These are phyloP conservation scores for Paulownia fortunei DNA, from an alignment of 257 asterid genomes.

Conservation along the genomic window DNA sequence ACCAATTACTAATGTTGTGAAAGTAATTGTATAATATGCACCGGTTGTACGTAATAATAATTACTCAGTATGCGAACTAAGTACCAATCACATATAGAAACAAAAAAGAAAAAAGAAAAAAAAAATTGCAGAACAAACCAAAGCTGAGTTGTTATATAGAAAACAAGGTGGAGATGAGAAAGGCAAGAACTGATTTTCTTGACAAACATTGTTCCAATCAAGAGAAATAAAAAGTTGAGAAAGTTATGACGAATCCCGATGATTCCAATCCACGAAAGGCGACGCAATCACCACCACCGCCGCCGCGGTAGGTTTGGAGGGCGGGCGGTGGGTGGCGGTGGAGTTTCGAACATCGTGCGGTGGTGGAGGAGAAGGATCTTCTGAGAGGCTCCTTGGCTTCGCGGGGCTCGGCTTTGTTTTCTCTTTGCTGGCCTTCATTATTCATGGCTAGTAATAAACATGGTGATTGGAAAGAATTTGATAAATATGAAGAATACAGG, in stretches of 20 bases:
- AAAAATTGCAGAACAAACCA: background rate
- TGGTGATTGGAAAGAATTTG: too few species aligned
- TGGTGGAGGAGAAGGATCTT: too few species aligned
- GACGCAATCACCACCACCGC: slow-evolving; percentile 16
- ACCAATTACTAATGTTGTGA: too few species aligned
- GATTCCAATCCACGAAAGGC: slow-evolving; percentile 22
- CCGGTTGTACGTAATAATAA: background rate
- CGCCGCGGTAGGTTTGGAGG: slow-evolving; percentile 47
- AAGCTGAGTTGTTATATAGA: background rate
- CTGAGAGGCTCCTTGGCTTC: slow-evolving; percentile 44
- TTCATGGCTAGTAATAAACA: too few species aligned
- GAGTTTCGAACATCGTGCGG: too few species aligned
- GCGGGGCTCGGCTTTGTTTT: slow-evolving; percentile 50
- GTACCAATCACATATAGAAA: too few species aligned
- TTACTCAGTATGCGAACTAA: background rate
- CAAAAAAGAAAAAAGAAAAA: background rate
- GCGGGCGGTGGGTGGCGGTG: slow-evolving; percentile 29
- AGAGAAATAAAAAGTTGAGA: background rate
- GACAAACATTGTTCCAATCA: slow-evolving; percentile 13
- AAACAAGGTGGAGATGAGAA: background rate
- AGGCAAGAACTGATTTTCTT: too few species aligned
- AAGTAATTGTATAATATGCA: too few species aligned
- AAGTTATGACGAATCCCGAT: slow-evolving; percentile 49
- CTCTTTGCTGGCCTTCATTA: slow-evolving; percentile 66
- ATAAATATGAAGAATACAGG: too few species aligned